Evolutionary conservation across 257 asterid genomes (phyloP).

Genomic region (Fraxinus cuspidata): DNA sequence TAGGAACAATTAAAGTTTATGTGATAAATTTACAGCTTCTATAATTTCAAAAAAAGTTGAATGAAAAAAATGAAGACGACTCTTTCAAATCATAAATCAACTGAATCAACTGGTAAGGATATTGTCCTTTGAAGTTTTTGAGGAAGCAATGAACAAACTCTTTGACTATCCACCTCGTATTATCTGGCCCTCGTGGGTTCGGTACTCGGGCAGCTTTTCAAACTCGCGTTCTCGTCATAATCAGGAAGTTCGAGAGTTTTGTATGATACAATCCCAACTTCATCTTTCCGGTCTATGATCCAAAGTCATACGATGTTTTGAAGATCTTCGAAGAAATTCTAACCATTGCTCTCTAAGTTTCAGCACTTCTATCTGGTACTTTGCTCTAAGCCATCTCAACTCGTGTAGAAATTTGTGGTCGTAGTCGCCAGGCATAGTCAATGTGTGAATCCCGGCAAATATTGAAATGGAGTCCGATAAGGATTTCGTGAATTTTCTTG

Average conservation of each 20-base stretch:
- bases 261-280: slow-evolving; percentile 14
- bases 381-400: slow-evolving; percentile 72
- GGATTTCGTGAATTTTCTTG: neutral
- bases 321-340: slow-evolving; percentile 25
- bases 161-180: slow-evolving; percentile 32
- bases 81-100: slow-evolving; percentile 42
- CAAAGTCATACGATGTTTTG: slow-evolving; percentile 16
- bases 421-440: neutral
- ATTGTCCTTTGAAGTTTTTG: slow-evolving; percentile 51
- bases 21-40: neutral
- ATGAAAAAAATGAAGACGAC: neutral
- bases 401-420: slow-evolving; percentile 36
- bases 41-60: neutral
- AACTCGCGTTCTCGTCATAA: neutral
- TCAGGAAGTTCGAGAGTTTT: neutral
- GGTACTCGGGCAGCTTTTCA: neutral
- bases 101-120: slow-evolving; percentile 67
- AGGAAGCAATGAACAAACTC: slow-evolving; percentile 49
- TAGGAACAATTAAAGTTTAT: neutral
- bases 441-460: neutral
- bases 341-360: slow-evolving; percentile 46
- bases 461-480: neutral
- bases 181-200: neutral
- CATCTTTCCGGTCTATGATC: slow-evolving; percentile 7
- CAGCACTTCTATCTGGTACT: slow-evolving; percentile 53